phyloP scores from a whole-genome alignment of 106 monocot species.

The Xerophyta viscosa region DNA sequence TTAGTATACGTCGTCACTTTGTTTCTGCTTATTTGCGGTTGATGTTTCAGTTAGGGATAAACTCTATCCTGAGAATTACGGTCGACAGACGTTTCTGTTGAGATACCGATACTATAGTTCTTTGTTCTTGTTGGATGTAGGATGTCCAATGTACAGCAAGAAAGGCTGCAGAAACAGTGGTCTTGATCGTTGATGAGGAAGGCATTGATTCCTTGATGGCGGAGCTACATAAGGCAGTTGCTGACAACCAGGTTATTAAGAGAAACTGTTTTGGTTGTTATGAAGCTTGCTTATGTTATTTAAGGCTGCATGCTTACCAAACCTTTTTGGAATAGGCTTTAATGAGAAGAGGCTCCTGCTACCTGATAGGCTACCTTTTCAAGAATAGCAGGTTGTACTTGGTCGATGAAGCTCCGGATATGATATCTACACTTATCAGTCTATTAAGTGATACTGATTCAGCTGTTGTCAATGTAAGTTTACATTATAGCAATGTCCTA shows the following conservation, averaged over 20 bases:
- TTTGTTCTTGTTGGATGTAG: constrained; percentile 21
- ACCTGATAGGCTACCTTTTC: constrained; percentile 91
- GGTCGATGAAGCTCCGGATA: constrained; percentile 67
- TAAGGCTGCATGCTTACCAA: not conserved
- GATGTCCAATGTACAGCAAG: constrained; percentile 71
- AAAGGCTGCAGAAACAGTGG: constrained; percentile 94
- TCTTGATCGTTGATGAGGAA: constrained; percentile 87
- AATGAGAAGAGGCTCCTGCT: constrained; percentile 79
- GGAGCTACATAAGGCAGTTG: constrained; percentile 68
- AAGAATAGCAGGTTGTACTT: constrained; percentile 88
- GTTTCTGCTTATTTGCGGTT: no score
- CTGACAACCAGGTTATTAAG: constrained; percentile 61
- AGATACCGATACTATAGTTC: no score
- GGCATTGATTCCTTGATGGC: constrained; percentile 64
- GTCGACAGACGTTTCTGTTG: no score
- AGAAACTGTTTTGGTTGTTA: not conserved
- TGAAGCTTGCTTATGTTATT: not conserved
- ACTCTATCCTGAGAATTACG: no score
- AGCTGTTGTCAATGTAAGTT: constrained; percentile 56
- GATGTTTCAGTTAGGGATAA: no score
- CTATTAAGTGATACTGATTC: constrained; percentile 81
- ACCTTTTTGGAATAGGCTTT: constrained; percentile 36
- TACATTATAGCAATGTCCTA: no score
- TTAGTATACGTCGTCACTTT: no score
- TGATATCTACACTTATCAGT: constrained; percentile 71